Evolutionary conservation across 2,329 filamentous ascomycete genomes (phyloP).

Genomic region (Lasiodiplodia citricola): DNA sequence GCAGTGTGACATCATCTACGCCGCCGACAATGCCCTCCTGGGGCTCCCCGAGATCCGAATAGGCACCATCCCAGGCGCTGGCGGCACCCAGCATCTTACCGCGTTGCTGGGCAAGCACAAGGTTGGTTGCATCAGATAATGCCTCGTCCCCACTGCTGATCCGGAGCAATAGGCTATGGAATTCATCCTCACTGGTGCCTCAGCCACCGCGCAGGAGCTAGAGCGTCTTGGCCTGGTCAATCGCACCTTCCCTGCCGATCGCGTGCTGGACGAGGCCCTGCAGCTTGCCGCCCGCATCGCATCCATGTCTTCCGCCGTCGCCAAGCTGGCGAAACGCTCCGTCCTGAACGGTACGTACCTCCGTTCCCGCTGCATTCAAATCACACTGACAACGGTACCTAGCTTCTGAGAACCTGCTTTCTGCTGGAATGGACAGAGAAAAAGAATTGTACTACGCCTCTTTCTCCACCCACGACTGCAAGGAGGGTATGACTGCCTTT

Average conservation of each 20-base stretch:
- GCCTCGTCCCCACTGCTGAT: not conserved
- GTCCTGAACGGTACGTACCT: constrained; percentile 46
- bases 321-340: constrained; percentile 52
- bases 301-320: constrained; percentile 47
- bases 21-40: constrained; percentile 82
- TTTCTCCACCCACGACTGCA: constrained; percentile 48
- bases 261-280: constrained; percentile 47
- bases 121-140: constrained; percentile 30
- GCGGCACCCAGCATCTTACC: constrained; percentile 86
- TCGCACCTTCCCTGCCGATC: constrained; percentile 41
- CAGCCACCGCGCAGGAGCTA: constrained; percentile 45
- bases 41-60: constrained; percentile 96
- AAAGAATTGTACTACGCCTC: constrained; percentile 41
- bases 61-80: constrained; percentile 87
- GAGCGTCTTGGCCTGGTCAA: constrained; percentile 50
- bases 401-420: constrained; percentile 51
- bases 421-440: constrained; percentile 47
- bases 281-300: constrained; percentile 49
- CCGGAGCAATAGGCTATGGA: constrained; percentile 47
- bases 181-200: constrained; percentile 49
- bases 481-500: constrained; percentile 51
- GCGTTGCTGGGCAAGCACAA: constrained; percentile 58
- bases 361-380: not conserved
- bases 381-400: constrained; percentile 31
- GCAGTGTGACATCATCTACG: constrained; percentile 79